A percentile compares a stretch with the other conserved stretches of the same genome.
These are phyloP conservation scores for Phialocephala sp. DNA, from an alignment of 2,329 filamentous ascomycete species.

Conservation along the genomic window DNA sequence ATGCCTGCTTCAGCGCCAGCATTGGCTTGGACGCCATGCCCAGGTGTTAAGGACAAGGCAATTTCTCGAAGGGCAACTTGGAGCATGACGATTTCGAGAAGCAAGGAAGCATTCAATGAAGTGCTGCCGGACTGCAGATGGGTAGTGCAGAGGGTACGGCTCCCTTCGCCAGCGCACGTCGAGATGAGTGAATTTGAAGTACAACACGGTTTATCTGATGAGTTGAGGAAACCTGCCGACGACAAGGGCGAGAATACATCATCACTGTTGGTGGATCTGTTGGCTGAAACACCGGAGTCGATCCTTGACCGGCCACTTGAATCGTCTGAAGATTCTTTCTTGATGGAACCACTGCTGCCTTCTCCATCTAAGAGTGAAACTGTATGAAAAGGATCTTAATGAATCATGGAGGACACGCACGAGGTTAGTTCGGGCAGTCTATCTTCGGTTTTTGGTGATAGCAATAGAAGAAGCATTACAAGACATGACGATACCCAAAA, in stretches of 20 bases:
- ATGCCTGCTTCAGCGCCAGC: background rate
- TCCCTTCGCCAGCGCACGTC: too few species aligned
- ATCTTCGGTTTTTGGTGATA: too few species aligned
- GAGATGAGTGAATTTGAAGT: too few species aligned
- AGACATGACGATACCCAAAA: too few species aligned
- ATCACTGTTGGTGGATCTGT: background rate
- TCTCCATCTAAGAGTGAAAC: background rate
- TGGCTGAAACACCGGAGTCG: background rate
- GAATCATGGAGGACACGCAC: too few species aligned
- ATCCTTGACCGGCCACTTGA: slow-evolving; percentile 1
- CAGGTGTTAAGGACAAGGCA: background rate
- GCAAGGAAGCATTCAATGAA: too few species aligned
- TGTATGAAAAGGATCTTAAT: background rate
- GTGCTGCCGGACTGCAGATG: too few species aligned
- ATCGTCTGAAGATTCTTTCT: background rate
- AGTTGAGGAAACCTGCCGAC: background rate
- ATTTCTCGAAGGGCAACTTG: background rate
- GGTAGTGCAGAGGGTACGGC: too few species aligned
- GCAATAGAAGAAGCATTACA: too few species aligned
- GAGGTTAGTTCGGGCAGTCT: too few species aligned
- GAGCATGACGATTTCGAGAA: too few species aligned
- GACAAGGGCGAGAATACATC: background rate
- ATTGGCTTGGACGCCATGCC: background rate
- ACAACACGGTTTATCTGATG: too few species aligned
- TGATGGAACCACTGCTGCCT: background rate